These are phyloP conservation scores for Firmiana major DNA, from an alignment of 345 rosid species.

Conservation along the genomic window DNA sequence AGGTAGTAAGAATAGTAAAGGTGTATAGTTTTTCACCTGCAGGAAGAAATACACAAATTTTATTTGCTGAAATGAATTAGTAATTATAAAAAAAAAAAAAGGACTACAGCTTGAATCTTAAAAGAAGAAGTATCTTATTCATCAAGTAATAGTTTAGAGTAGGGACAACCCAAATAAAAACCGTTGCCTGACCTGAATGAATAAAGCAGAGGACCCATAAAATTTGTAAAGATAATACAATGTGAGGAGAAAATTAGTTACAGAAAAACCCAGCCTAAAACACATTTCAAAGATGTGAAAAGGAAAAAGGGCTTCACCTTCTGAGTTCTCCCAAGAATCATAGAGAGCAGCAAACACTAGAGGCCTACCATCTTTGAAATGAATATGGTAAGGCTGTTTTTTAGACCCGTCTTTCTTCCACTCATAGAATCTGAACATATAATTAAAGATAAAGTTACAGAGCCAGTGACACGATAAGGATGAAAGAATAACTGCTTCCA, in stretches of 20 bases:
- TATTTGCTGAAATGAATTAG: not conserved
- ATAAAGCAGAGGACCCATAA: not conserved
- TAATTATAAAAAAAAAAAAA: not conserved
- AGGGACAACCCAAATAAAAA: not conserved
- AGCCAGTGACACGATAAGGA: not conserved
- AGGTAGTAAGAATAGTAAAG: slow-evolving; percentile 74
- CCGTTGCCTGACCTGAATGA: not conserved
- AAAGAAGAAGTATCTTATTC: too few species aligned
- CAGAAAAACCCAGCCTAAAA: not conserved
- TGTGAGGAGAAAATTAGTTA: not conserved
- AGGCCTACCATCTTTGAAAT: slow-evolving; percentile 81
- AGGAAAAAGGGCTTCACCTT: slow-evolving; percentile 38
- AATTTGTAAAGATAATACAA: not conserved
- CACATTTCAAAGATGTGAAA: not conserved
- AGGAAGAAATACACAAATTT: slow-evolving; percentile 15
- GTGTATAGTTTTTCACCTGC: slow-evolving; percentile 76
- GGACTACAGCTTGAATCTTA: too few species aligned
- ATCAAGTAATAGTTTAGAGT: not conserved
- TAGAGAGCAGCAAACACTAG: slow-evolving; percentile 87
- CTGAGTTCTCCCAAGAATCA: slow-evolving; percentile 78
- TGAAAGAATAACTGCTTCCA: not conserved
- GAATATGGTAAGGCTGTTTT: slow-evolving; percentile 86
- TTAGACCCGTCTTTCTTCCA: slow-evolving; percentile 93
- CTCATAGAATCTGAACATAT: slow-evolving; percentile 70
- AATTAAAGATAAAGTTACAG: not conserved